phyloP scores from a whole-genome alignment of 164 flowering plant species.

The Liquidambar formosana region DNA sequence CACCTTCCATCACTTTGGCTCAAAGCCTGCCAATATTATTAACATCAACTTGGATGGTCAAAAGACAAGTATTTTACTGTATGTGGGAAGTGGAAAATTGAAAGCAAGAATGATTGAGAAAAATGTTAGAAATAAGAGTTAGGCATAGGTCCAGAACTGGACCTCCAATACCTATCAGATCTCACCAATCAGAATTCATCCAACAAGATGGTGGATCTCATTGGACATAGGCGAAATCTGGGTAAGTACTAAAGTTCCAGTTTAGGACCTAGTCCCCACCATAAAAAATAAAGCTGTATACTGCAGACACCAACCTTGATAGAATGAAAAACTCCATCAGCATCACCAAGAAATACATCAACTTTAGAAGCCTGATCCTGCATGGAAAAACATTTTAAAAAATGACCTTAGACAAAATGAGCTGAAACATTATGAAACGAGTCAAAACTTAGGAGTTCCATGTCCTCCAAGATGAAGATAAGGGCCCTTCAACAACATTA shows the following conservation, averaged over 20 bases:
- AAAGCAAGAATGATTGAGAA: not conserved
- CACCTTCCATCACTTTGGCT: constrained; percentile 99
- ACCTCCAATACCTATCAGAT: not conserved
- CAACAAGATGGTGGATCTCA: constrained; percentile 4
- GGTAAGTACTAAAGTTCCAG: not conserved
- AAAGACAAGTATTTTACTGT: not conserved
- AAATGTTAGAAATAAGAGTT: not conserved
- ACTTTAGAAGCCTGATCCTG: constrained; percentile 60
- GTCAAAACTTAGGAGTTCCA: too few species aligned
- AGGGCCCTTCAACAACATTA: too few species aligned
- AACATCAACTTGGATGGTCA: not conserved
- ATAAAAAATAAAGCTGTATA: not conserved
- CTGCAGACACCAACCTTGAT: constrained; percentile 61
- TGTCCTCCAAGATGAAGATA: too few species aligned
- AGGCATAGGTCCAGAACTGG: not conserved
- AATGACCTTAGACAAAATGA: too few species aligned
- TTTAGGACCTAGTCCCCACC: not conserved
- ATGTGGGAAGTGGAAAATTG: not conserved
- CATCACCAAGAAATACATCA: constrained; percentile 62
- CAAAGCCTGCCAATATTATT: constrained; percentile 53
- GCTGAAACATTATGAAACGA: too few species aligned
- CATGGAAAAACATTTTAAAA: constrained; percentile 6
- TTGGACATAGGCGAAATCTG: not conserved
- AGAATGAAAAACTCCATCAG: constrained; percentile 71
- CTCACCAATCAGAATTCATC: not conserved